These are phyloP conservation scores for Hansenula sp. DNA, from an alignment of 1,139 yeast genomes.

Conservation along the genomic window DNA sequence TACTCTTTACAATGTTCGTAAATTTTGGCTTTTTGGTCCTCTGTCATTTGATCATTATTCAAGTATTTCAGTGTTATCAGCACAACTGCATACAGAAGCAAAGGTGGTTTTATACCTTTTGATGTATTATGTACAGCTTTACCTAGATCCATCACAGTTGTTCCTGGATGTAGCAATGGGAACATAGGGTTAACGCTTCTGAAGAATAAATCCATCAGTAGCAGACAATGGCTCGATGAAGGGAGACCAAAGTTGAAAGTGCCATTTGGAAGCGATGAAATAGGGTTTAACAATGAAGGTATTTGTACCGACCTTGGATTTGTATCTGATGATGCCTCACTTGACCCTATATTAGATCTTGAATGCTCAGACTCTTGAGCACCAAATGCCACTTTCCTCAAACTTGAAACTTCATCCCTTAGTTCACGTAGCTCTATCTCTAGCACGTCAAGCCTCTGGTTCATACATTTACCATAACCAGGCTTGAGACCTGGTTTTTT, in stretches of 20 bases:
- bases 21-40: conserved; percentile 4
- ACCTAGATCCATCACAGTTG: conserved; percentile 7
- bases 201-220: conserved; percentile 16
- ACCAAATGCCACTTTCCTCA: not conserved
- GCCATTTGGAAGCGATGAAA: not conserved
- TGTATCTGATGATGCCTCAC: not conserved
- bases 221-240: conserved; percentile 10
- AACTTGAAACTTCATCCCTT: conserved; percentile 6
- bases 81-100: conserved; percentile 14
- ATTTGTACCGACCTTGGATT: conserved; percentile 7
- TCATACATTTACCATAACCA: conserved; percentile 19
- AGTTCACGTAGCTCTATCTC: conserved; percentile 12
- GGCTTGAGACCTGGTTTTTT: conserved; percentile 21
- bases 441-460: conserved; percentile 13
- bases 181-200: conserved; percentile 14
- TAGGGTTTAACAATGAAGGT: conserved; percentile 12
- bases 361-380: not conserved
- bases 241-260: conserved; percentile 9
- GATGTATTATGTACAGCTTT: conserved; percentile 2
- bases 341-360: not conserved
- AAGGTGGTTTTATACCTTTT: conserved; percentile 12
- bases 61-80: conserved; percentile 17
- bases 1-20: conserved; percentile 16
- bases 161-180: conserved; percentile 17
- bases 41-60: conserved; percentile 13